Evolutionary conservation across 371 early-diverging fungal species (phyloP).

Genomic region (Syncephalastrum racemosum): DNA sequence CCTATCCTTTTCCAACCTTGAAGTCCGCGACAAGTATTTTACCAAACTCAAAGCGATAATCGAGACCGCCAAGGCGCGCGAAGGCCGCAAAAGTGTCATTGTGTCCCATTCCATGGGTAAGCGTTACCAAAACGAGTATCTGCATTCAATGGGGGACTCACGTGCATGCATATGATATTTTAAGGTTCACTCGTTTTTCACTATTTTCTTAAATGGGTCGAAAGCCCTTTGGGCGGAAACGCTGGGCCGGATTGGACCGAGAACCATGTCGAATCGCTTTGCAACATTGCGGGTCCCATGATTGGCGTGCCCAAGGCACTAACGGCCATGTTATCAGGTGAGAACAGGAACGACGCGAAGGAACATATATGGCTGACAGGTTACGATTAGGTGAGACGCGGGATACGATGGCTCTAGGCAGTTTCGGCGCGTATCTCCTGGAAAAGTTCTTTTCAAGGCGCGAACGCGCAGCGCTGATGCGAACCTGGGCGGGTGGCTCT

Average conservation of each 20-base stretch:
- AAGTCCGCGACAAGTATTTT: slow-evolving; percentile 85
- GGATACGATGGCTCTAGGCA: slow-evolving; percentile 84
- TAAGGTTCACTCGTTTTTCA: slow-evolving; percentile 73
- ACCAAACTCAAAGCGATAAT: slow-evolving; percentile 75
- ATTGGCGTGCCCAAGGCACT: slow-evolving; percentile 89
- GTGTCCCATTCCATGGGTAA: slow-evolving; percentile 69
- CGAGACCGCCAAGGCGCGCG: slow-evolving; percentile 56
- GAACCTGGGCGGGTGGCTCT: slow-evolving; percentile 83
- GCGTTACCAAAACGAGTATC: neutral
- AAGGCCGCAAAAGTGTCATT: slow-evolving; percentile 65
- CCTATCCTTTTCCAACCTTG: slow-evolving; percentile 79
- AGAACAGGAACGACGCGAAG: neutral
- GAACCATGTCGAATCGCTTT: slow-evolving; percentile 78
- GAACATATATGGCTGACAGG: neutral
- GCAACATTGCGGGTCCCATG: slow-evolving; percentile 88
- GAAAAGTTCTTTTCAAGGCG: slow-evolving; percentile 84
- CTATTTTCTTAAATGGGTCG: slow-evolving; percentile 94
- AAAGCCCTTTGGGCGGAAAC: slow-evolving; percentile 69
- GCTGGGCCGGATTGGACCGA: slow-evolving; percentile 82
- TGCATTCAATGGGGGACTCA: neutral
- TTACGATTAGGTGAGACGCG: slow-evolving; percentile 69
- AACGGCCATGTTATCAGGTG: slow-evolving; percentile 70
- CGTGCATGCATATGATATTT: neutral
- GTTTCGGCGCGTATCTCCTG: slow-evolving; percentile 74
- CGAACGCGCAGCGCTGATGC: slow-evolving; percentile 77